These are phyloP conservation scores for Dendrobium huoshanense DNA, from an alignment of 106 monocot genomes.

Conservation along the genomic window DNA sequence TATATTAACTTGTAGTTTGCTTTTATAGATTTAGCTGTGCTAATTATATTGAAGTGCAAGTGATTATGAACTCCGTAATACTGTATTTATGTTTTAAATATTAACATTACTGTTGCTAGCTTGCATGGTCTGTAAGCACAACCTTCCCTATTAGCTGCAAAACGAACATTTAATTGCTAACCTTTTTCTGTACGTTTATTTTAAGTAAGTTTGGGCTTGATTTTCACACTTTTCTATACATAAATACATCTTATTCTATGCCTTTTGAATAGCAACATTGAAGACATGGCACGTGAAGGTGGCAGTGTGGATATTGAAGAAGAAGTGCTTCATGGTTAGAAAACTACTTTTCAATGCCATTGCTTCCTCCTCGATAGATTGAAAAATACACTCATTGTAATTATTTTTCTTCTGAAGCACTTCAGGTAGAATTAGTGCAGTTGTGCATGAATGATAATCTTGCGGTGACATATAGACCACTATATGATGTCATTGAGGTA, in stretches of 20 bases:
- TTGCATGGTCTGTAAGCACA: neutral
- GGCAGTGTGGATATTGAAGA: slow-evolving; percentile 92
- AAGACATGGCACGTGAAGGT: slow-evolving; percentile 90
- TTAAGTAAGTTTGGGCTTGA: neutral
- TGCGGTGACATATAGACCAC: slow-evolving; percentile 63
- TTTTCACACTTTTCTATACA: neutral
- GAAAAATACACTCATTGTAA: slow-evolving; percentile 5
- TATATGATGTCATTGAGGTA: slow-evolving; percentile 93
- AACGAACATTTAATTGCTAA: neutral
- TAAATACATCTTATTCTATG: neutral
- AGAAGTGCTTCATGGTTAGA: slow-evolving; percentile 69
- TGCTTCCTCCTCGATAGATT: neutral
- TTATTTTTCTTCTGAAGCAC: slow-evolving; percentile 28
- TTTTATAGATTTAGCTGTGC: neutral
- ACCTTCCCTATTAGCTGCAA: neutral
- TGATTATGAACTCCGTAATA: neutral
- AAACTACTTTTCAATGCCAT: neutral
- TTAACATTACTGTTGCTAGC: neutral
- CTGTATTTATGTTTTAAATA: neutral
- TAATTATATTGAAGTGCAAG: neutral
- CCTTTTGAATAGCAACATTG: slow-evolving; percentile 67
- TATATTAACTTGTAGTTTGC: neutral
- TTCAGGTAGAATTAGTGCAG: slow-evolving; percentile 64
- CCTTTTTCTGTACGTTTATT: neutral
- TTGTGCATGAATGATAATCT: slow-evolving; percentile 49